These are phyloP conservation scores for Ichthyophthirius multifiliis DNA, from an alignment of 169 alveolate species.

Conservation along the genomic window DNA sequence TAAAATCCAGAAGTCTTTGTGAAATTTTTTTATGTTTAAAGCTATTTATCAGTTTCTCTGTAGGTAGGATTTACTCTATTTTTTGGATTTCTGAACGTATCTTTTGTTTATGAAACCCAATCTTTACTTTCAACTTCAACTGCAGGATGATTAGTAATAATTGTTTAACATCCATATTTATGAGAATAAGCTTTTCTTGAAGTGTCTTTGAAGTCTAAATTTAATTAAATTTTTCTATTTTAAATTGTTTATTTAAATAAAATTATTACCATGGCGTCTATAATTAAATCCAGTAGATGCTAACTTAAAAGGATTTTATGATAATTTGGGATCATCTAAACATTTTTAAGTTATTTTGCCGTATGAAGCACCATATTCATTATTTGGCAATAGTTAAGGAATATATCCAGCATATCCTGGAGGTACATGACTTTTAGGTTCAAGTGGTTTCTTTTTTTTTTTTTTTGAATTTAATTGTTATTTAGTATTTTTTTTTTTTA, in stretches of 20 bases:
- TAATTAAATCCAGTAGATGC: constrained; percentile 19
- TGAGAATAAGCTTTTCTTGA: constrained; percentile 11
- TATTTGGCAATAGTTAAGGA: not conserved
- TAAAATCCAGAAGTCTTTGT: constrained; percentile 7
- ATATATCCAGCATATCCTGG: constrained; percentile 13
- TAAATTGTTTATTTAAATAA: not conserved
- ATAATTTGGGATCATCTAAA: not conserved
- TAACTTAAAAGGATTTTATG: not conserved
- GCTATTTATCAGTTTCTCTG: constrained; percentile 15
- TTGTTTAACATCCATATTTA: not conserved
- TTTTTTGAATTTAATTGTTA: not conserved
- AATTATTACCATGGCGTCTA: constrained; percentile 1
- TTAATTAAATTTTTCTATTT: not conserved
- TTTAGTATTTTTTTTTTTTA: not conserved
- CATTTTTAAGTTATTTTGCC: not conserved
- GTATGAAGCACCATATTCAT: not conserved
- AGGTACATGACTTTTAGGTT: not conserved
- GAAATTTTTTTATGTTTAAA: not conserved
- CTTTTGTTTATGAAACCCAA: not conserved
- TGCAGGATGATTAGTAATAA: not conserved
- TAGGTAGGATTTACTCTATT: constrained; percentile 9
- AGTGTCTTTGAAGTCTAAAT: not conserved
- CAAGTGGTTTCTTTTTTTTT: not conserved
- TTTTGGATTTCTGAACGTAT: not conserved
- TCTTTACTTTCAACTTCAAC: constrained; percentile 2